Percentiles rank a stretch among this genome's conserved stretches.
These are phyloP conservation scores for Rusavskia elegans DNA, from an alignment of 495 filamentous ascomycete species.

Conservation along the genomic window DNA sequence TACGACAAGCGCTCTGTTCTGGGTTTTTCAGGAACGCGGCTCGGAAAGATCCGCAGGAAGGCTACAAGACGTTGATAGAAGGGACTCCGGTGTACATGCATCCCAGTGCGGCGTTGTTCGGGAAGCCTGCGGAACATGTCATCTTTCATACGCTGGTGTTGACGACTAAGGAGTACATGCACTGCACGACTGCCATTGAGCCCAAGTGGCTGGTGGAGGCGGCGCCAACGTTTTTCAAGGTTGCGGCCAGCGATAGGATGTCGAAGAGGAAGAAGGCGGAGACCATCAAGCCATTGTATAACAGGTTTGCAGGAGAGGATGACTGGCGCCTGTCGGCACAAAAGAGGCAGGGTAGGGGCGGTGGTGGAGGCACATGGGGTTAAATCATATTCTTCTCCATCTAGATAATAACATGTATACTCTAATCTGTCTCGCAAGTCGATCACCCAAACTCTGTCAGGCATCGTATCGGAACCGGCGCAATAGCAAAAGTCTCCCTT, in stretches of 20 bases:
- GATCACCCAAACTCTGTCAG: too few species aligned
- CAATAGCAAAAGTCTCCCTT: too few species aligned
- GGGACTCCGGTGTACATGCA: slow-evolving; percentile 92
- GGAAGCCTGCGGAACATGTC: slow-evolving; percentile 89
- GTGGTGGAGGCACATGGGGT: slow-evolving; percentile 93
- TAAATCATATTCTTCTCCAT: slow-evolving; percentile 19
- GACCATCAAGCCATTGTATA: slow-evolving; percentile 86
- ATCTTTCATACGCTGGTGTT: slow-evolving; percentile 81
- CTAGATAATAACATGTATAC: too few species aligned
- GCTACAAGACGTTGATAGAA: slow-evolving; percentile 92
- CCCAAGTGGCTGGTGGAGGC: slow-evolving; percentile 85
- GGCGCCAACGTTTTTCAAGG: slow-evolving; percentile 96
- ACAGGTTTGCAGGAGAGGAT: slow-evolving; percentile 77
- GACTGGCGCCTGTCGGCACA: slow-evolving; percentile 90
- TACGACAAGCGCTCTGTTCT: slow-evolving; percentile 80
- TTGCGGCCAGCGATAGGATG: slow-evolving; percentile 74
- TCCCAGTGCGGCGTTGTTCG: slow-evolving; percentile 78
- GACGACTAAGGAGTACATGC: slow-evolving; percentile 97
- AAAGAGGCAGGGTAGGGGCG: slow-evolving; percentile 70
- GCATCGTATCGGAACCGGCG: too few species aligned
- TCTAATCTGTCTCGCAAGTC: too few species aligned
- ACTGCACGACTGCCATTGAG: slow-evolving; percentile 77
- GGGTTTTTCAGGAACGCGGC: slow-evolving; percentile 95
- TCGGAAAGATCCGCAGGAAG: slow-evolving; percentile 88
- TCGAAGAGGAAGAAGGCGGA: slow-evolving; percentile 89